Evolutionary conservation across 169 alveolate genomes (phyloP).

Genomic region (Cryptosporidium felis): DNA sequence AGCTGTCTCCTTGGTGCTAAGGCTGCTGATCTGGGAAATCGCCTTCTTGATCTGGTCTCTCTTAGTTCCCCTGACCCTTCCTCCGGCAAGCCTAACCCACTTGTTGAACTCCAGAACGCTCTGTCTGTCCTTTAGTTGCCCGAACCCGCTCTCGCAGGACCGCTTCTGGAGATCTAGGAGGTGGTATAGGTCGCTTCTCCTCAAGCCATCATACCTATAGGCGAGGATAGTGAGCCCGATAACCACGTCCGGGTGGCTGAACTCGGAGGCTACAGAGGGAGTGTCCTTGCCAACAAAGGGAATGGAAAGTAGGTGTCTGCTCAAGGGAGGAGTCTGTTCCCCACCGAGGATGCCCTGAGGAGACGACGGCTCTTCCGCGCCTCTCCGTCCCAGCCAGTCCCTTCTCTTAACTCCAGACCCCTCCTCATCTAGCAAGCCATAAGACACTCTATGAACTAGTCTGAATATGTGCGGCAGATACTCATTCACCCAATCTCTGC

Average conservation of each 20-base stretch:
- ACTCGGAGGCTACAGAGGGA: constrained; percentile 89
- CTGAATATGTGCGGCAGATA: constrained; percentile 87
- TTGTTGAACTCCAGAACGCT: constrained; percentile 59
- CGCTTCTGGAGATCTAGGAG: constrained; percentile 50
- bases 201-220: constrained; percentile 87
- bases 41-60: constrained; percentile 72
- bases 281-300: constrained; percentile 93
- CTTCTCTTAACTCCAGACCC: not conserved
- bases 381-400: constrained; percentile 31
- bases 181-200: constrained; percentile 83
- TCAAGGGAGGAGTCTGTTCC: constrained; percentile 27
- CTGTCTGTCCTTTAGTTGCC: constrained; percentile 46
- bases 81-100: constrained; percentile 77
- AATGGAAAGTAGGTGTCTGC: constrained; percentile 87
- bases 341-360: not conserved
- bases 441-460: constrained; percentile 78
- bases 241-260: constrained; percentile 91
- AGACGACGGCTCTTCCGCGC: not conserved
- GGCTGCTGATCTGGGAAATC: too few species aligned
- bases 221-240: constrained; percentile 88
- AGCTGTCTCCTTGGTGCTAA: too few species aligned
- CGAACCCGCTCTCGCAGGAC: constrained; percentile 32
- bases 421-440: constrained; percentile 30
- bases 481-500: constrained; percentile 86
- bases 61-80: constrained; percentile 76